Percentiles rank a stretch among this genome's conserved stretches.
Conservation (phyloP, 805 yeast genomes). For the Suhomyces sp. region DNA sequence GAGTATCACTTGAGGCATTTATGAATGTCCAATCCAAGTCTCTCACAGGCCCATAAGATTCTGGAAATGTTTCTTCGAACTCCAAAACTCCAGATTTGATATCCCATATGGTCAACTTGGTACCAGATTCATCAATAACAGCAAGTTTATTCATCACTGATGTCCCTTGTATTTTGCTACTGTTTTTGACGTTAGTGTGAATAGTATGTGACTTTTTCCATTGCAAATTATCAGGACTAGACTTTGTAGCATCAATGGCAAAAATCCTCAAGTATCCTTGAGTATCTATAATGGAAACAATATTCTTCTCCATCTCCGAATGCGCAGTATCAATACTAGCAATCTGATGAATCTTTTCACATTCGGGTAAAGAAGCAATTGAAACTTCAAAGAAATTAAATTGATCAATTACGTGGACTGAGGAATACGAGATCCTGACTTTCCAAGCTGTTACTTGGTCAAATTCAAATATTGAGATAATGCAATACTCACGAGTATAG, state of each 20-base stretch:
- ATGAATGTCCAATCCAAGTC: constrained; percentile 89
- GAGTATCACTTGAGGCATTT: constrained; percentile 17
- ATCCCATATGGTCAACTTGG: constrained; percentile 76
- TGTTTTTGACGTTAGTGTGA: constrained; percentile 54
- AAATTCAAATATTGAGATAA: constrained; percentile 51
- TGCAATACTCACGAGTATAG: constrained; percentile 40
- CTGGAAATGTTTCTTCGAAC: constrained; percentile 46
- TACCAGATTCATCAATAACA: constrained; percentile 56
- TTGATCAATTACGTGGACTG: neutral
- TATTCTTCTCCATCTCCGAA: constrained; percentile 16
- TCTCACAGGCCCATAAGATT: constrained; percentile 39
- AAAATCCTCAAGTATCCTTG: constrained; percentile 28
- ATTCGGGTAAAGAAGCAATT: constrained; percentile 41
- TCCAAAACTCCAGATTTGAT: constrained; percentile 64
- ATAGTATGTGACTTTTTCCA: constrained; percentile 58
- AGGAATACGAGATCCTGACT: neutral
- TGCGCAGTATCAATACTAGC: constrained; percentile 51
- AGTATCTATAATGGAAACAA: constrained; percentile 58
- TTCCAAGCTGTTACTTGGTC: constrained; percentile 44
- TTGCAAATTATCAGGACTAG: constrained; percentile 23
- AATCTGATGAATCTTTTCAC: constrained; percentile 41
- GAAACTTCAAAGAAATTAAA: constrained; percentile 28
- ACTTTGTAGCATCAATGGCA: constrained; percentile 15
- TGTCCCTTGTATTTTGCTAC: constrained; percentile 66
- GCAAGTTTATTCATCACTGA: constrained; percentile 70